Evolutionary conservation across 1,284 basidiomycete genomes (phyloP).

Genomic region (Malassezia yamatoensis): DNA sequence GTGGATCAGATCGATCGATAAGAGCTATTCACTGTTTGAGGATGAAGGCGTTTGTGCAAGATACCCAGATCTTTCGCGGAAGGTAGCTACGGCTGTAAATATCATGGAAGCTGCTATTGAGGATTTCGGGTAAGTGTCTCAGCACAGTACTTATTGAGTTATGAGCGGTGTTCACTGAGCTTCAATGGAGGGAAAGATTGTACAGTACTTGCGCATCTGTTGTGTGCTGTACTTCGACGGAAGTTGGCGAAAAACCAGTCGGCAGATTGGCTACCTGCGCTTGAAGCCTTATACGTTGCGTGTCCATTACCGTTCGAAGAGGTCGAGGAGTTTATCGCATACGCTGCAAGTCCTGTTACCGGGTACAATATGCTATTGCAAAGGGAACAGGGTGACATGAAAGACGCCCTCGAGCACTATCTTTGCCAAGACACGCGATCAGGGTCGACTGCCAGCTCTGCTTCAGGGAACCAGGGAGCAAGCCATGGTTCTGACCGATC

Average conservation of each 20-base stretch:
- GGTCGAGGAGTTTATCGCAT: conserved; percentile 72
- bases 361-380: conserved; percentile 73
- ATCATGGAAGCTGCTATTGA: conserved; percentile 34
- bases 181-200: conserved; percentile 97
- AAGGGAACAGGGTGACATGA: conserved; percentile 70
- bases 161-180: conserved; percentile 55
- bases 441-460: no score
- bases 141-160: conserved; percentile 48
- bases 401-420: conserved; percentile 66
- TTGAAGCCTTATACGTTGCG: conserved; percentile 77
- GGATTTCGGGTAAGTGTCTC: conserved; percentile 24
- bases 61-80: conserved; percentile 22
- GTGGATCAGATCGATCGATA: conserved; percentile 41
- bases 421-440: no score
- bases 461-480: no score
- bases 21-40: conserved; percentile 38
- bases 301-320: conserved; percentile 74
- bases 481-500: no score
- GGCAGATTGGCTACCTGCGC: conserved; percentile 50
- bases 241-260: conserved; percentile 23
- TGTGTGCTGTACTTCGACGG: conserved; percentile 59
- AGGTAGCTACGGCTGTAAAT: conserved; percentile 25
- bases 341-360: conserved; percentile 50
- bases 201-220: conserved; percentile 83
- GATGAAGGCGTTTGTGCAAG: conserved; percentile 1